phyloP scores from a whole-genome alignment of 257 asterid genomes.

The Echium plantagineum region DNA sequence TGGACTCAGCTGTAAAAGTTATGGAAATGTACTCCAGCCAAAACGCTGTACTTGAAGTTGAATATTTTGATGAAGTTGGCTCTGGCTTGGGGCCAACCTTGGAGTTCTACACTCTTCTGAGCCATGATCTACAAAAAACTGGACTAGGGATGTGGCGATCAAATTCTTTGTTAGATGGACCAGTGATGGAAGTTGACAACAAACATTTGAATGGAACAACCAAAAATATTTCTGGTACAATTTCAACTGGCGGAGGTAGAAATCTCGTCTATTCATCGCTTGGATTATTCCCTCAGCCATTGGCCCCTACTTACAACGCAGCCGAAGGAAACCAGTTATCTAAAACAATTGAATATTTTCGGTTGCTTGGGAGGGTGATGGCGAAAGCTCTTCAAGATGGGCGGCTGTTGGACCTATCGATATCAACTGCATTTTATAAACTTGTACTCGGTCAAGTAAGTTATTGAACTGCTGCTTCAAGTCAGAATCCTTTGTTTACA shows the following conservation, averaged over 20 bases:
- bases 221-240: constrained; percentile 6
- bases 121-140: constrained; percentile 85
- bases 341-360: constrained; percentile 60
- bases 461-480: not conserved
- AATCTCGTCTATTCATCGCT: constrained; percentile 70
- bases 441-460: constrained; percentile 83
- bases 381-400: constrained; percentile 99
- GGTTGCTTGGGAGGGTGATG: constrained; percentile 85
- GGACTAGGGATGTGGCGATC: constrained; percentile 91
- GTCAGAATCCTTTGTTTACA: not conserved
- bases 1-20: too few relatives aligned
- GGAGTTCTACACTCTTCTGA: too few relatives aligned
- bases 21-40: too few relatives aligned
- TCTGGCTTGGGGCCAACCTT: constrained; percentile 98
- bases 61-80: constrained; percentile 99
- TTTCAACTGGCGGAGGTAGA: constrained; percentile 23
- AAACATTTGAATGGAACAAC: constrained; percentile 19
- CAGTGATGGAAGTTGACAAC: constrained; percentile 51
- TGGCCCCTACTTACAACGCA: too few relatives aligned
- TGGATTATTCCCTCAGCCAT: constrained; percentile 97
- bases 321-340: too few relatives aligned
- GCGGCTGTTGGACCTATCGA: constrained; percentile 83
- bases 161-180: constrained; percentile 24
- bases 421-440: constrained; percentile 76
- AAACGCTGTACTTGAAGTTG: constrained; percentile 98